Evolutionary conservation across 2,329 filamentous ascomycete genomes (phyloP), one percentile per base, ranked within the genome.

Genomic region (Pyricularia pennisetigena): DNA sequence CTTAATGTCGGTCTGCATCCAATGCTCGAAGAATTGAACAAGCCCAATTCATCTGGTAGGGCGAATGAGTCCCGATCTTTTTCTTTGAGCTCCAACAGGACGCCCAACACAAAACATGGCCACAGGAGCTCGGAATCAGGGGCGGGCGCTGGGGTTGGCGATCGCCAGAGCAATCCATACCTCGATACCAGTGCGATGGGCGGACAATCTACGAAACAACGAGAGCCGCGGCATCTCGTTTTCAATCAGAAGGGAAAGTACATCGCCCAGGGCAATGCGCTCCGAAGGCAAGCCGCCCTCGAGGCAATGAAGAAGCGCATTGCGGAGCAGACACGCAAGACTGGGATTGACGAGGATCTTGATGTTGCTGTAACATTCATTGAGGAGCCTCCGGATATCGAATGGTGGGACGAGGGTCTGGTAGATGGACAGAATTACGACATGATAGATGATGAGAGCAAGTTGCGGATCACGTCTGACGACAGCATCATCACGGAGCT

Each of bases 161-260:
- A 77, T 63, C 73, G 75, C 32, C 76, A 75, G 70, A 73, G 70
- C 74, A 97, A 97, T 72, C 93, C 94, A 0, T 97, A 97, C 76
- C 94, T 90, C 72, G 92, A 96, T 74, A 89, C 81, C 71, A 78
- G n/a, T 41, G 14, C 57, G 8, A 49, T 88, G 14, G 84, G 86
- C n/a, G 80, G 84, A 4, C 87, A 90, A 75, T 68, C 71, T 79
- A 71, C 82, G 35, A 91, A 90, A 73, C 82, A 85, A 54, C 86
- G 93, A 66, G 85, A 91, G 71, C 86, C 92, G 12, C 88, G 92
- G 69, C 88, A 92, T 71, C 83, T 99, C 23, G 81, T 93, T 14
- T 98, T 99, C 82, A 97, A 97, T 74, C 89, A 94, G 73, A 96
- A 97, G 78, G 95, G 95, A 67, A 98, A 98, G 84, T 98, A 97